phyloP scores from a whole-genome alignment of 768 basidiomycete genomes.

The Xerocomellus intermedius region DNA sequence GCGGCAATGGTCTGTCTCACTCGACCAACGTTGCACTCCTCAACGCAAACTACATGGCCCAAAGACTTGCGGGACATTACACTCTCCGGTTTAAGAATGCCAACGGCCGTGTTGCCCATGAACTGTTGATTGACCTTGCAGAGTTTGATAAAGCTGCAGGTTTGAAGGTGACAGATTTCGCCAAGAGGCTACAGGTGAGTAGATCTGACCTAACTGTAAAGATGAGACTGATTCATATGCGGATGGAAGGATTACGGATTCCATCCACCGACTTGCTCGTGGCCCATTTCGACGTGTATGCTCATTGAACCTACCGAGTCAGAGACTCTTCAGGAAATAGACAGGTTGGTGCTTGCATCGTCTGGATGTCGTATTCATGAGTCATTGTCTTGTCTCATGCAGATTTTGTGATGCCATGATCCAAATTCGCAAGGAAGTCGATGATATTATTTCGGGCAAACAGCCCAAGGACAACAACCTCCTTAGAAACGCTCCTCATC shows the following conservation, averaged over 20 bases:
- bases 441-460: conserved; percentile 81
- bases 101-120: conserved; percentile 93
- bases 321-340: conserved; percentile 89
- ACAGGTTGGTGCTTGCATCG: conserved; percentile 49
- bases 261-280: conserved; percentile 97
- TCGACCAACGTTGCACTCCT: conserved; percentile 87
- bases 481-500: conserved; percentile 92
- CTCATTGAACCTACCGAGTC: conserved; percentile 98
- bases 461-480: conserved; percentile 92
- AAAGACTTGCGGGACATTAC: conserved; percentile 81
- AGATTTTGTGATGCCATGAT: conserved; percentile 99
- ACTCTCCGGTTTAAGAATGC: conserved; percentile 85
- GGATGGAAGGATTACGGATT: conserved; percentile 76
- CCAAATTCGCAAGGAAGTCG: conserved; percentile 86
- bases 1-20: conserved; percentile 82
- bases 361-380: background rate
- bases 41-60: conserved; percentile 97
- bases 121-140: conserved; percentile 90
- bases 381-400: background rate
- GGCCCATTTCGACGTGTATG: conserved; percentile 98
- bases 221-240: background rate
- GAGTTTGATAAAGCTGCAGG: conserved; percentile 92
- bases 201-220: background rate
- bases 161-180: conserved; percentile 92
- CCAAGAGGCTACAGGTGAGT: conserved; percentile 87